Conservation (phyloP, 164 flowering plant species). For the Magnolia kwangsiensis region DNA sequence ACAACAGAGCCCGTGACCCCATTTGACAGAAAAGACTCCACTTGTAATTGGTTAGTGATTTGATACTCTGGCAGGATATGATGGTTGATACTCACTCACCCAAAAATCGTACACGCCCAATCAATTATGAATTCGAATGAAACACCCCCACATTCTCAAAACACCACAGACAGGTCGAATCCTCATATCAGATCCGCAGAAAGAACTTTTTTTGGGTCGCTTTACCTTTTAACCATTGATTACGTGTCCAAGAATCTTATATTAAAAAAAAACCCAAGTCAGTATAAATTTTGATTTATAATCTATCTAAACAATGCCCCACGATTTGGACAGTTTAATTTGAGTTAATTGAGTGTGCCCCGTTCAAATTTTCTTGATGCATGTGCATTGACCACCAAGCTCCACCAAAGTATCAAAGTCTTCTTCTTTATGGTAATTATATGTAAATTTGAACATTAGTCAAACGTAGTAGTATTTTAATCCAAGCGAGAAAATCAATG, state of each 20-base stretch:
- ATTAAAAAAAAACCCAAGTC: neutral
- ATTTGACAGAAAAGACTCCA: neutral
- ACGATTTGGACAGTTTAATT: no score
- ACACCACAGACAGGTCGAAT: no score
- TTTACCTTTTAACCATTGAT: neutral
- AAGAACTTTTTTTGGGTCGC: neutral
- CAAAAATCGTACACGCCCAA: neutral
- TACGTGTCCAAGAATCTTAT: neutral
- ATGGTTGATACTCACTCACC: neutral
- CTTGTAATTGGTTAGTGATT: neutral
- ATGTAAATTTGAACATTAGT: neutral
- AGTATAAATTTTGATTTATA: neutral
- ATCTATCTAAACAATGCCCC: neutral
- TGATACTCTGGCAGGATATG: neutral
- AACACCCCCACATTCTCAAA: neutral
- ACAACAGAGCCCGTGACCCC: neutral
- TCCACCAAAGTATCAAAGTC: no score
- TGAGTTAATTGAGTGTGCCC: no score
- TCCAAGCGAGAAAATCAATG: neutral
- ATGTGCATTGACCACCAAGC: no score
- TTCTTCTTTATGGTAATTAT: no score
- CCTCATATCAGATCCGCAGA: no score
- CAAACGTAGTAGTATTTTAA: neutral
- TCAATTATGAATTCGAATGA: neutral
- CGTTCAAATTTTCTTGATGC: no score